A percentile compares a stretch with the other conserved stretches of the same genome.
These are phyloP conservation scores for Microsporum ferrugineum DNA, from an alignment of 2,329 filamentous ascomycete species.

Conservation along the genomic window DNA sequence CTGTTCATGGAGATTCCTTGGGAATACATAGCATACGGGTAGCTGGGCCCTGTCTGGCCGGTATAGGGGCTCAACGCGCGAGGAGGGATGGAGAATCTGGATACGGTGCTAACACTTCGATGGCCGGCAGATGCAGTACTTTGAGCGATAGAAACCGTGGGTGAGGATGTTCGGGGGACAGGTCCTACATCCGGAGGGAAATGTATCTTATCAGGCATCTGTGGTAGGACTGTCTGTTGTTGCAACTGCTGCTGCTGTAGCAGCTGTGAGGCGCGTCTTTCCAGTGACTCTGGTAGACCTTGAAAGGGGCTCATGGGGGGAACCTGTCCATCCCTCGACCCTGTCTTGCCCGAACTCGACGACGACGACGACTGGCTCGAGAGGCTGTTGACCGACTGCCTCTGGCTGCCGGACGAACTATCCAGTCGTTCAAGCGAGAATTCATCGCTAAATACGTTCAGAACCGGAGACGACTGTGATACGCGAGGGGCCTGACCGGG, in stretches of 20 bases:
- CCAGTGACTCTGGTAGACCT: slow-evolving; percentile 12
- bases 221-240: slow-evolving; percentile 5
- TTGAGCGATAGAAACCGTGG: slow-evolving; percentile 11
- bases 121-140: slow-evolving; percentile 25
- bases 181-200: slow-evolving; percentile 9
- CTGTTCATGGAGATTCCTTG: slow-evolving; percentile 52
- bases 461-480: slow-evolving; percentile 22
- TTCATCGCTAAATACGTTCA: slow-evolving; percentile 40
- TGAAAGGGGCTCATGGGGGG: slow-evolving; percentile 8
- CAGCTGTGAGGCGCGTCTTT: slow-evolving; percentile 19
- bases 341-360: not conserved
- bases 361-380: slow-evolving; percentile 2
- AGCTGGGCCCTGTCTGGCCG: slow-evolving; percentile 61
- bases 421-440: slow-evolving; percentile 36
- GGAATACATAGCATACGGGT: slow-evolving; percentile 75
- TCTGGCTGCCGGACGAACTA: slow-evolving; percentile 12
- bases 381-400: slow-evolving; percentile 9
- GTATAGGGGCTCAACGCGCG: slow-evolving; percentile 53
- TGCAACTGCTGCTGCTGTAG: slow-evolving; percentile 13
- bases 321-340: not conserved
- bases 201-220: slow-evolving; percentile 9
- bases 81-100: slow-evolving; percentile 36
- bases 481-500: not conserved
- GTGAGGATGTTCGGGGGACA: slow-evolving; percentile 14
- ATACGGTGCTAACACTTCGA: slow-evolving; percentile 35